Conservation (phyloP, 1,284 basidiomycete genomes). For the Fomes fomentarius region DNA sequence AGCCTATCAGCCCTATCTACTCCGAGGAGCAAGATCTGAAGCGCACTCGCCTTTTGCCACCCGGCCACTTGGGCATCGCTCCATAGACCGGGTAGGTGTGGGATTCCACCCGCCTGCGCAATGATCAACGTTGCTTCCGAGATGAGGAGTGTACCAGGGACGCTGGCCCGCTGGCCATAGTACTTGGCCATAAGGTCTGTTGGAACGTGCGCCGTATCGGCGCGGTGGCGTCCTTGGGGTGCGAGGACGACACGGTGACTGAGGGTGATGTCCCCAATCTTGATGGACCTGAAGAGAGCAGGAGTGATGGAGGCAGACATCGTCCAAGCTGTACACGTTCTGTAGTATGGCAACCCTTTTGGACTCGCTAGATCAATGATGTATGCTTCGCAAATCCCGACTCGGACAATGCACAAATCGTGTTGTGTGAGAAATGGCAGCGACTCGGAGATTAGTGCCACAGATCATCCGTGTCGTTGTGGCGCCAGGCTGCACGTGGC, state of each 20-base stretch:
- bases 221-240: constrained; percentile 44
- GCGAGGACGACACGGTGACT: constrained; percentile 48
- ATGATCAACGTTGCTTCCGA: constrained; percentile 47
- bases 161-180: constrained; percentile 46
- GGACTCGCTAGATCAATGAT: no score
- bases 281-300: constrained; percentile 44
- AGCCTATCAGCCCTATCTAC: no score
- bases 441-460: no score
- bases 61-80: constrained; percentile 41
- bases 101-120: constrained; percentile 37
- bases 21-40: no score
- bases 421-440: no score
- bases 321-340: no score
- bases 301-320: not conserved
- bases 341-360: no score
- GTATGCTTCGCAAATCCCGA: no score
- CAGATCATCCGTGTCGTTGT: no score
- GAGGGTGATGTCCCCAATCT: constrained; percentile 41
- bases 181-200: constrained; percentile 39
- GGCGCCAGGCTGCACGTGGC: no score
- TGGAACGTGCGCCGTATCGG: constrained; percentile 26
- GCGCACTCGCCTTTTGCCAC: constrained; percentile 47
- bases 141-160: constrained; percentile 48
- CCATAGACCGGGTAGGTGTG: constrained; percentile 44
- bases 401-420: no score